phyloP scores from a whole-genome alignment of 2,329 filamentous ascomycete species.

The Penicillium sp. region DNA sequence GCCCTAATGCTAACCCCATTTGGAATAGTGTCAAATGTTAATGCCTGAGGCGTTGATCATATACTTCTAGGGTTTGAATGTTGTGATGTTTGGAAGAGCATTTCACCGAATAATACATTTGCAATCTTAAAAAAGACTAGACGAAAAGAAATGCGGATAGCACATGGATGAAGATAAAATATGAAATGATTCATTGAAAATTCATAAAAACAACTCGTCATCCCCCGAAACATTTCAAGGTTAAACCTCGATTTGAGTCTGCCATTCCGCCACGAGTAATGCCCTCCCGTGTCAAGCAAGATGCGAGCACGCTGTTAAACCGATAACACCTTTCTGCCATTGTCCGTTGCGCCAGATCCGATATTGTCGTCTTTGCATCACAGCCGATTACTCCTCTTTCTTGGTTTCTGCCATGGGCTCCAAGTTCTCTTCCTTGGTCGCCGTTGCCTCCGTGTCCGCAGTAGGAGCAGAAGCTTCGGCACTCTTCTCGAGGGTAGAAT shows the following conservation, averaged over 20 bases:
- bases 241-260: constrained; percentile 5
- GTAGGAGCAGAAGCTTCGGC: constrained; percentile 5
- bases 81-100: not conserved
- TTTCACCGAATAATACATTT: constrained; percentile 8
- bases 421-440: constrained; percentile 12
- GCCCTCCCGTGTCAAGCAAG: constrained; percentile 14
- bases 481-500: constrained; percentile 9
- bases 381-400: constrained; percentile 29
- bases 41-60: constrained; percentile 5
- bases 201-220: constrained; percentile 3
- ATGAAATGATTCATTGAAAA: constrained; percentile 7
- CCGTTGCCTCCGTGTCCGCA: constrained; percentile 13
- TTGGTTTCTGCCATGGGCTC: constrained; percentile 27
- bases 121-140: constrained; percentile 3
- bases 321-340: constrained; percentile 39
- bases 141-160: constrained; percentile 3
- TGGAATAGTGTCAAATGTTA: constrained; percentile 1
- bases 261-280: constrained; percentile 7
- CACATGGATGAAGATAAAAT: constrained; percentile 2
- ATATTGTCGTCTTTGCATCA: constrained; percentile 23
- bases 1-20: constrained; percentile 40
- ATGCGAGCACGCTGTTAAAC: constrained; percentile 22
- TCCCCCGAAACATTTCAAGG: not conserved
- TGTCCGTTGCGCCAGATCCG: constrained; percentile 36
- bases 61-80: not conserved